Evolutionary conservation across 164 flowering plant species (phyloP).

Genomic region (Chimonanthus salicifolius): DNA sequence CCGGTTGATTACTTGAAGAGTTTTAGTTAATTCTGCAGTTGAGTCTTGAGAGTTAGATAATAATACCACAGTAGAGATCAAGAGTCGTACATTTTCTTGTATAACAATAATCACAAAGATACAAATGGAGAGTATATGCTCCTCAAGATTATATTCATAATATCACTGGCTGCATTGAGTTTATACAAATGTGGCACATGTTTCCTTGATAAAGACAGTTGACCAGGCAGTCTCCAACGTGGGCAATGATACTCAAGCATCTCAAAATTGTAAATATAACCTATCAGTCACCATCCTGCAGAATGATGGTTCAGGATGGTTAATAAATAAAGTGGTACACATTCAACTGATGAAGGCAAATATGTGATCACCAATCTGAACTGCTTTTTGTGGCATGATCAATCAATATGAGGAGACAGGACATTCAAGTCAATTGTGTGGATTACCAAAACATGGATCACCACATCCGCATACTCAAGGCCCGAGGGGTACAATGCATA

Average conservation of each 20-base stretch:
- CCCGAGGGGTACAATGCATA: not conserved
- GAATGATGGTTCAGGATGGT: not conserved
- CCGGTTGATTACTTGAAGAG: constrained; percentile 63
- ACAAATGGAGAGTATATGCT: too few species aligned
- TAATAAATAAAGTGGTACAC: not conserved
- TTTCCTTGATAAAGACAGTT: not conserved
- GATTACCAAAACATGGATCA: not conserved
- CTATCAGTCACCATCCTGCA: not conserved
- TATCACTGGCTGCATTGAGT: not conserved
- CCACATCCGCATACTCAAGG: not conserved
- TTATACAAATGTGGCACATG: not conserved
- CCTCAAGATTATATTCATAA: not conserved
- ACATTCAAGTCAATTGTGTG: not conserved
- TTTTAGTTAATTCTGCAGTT: constrained; percentile 44
- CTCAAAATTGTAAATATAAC: not conserved
- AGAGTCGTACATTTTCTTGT: not conserved
- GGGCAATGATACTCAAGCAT: not conserved
- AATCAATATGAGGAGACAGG: not conserved
- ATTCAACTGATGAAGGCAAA: not conserved
- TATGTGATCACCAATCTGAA: not conserved
- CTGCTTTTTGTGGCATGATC: not conserved
- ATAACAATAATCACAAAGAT: not conserved
- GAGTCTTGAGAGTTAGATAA: constrained; percentile 1
- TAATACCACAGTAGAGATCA: not conserved
- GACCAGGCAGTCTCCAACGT: not conserved